Conservation (phyloP, 83 land plant genomes). For the Thuja plicata region DNA sequence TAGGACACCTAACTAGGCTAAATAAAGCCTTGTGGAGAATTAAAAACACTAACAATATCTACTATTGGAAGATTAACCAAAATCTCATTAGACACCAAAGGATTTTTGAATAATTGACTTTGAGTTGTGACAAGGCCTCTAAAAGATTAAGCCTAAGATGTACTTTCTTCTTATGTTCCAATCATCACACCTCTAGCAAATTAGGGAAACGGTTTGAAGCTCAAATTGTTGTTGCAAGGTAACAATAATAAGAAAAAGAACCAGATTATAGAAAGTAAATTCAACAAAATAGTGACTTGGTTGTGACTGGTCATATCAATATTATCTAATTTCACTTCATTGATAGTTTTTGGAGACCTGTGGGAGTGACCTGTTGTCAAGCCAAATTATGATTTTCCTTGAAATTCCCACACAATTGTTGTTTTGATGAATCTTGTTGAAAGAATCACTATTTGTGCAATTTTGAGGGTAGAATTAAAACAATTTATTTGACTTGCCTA, state of each 20-base stretch:
- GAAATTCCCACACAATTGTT: neutral
- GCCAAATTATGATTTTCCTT: too few species aligned
- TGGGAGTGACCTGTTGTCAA: too few species aligned
- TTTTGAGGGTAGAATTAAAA: neutral
- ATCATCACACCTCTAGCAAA: neutral
- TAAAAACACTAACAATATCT: too few species aligned
- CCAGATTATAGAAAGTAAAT: neutral
- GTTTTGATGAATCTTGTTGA: neutral
- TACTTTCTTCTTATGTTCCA: neutral
- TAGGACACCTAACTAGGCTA: too few species aligned
- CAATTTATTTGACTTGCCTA: neutral
- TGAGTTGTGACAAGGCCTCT: neutral
- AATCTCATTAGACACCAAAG: neutral
- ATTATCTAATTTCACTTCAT: neutral
- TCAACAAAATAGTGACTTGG: neutral
- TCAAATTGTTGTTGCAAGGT: neutral
- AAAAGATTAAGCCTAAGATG: neutral
- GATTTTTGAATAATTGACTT: neutral
- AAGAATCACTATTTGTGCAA: neutral
- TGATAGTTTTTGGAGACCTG: too few species aligned
- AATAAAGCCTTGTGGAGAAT: too few species aligned
- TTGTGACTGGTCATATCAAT: neutral
- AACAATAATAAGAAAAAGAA: too few species aligned
- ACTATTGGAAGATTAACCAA: neutral
- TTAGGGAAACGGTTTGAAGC: neutral